A percentile compares a stretch with the other conserved stretches of the same genome.
Evolutionary conservation across 768 basidiomycete genomes (phyloP).

Genomic region (Asterophora parasitica): DNA sequence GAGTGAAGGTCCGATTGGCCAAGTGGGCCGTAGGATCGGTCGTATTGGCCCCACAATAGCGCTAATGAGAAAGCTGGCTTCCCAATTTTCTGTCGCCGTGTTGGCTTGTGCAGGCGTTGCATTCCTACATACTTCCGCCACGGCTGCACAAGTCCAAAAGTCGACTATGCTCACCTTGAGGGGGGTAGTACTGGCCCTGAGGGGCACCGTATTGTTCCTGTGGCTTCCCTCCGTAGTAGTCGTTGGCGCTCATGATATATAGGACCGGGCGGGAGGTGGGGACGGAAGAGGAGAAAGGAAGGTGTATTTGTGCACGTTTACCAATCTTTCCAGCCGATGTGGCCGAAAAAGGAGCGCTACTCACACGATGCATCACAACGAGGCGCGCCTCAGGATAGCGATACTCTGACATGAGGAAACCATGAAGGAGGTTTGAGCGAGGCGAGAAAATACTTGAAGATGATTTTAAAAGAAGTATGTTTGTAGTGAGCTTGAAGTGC

Average conservation of each 20-base stretch:
- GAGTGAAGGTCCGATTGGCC: neutral
- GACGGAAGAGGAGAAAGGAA: slow-evolving; percentile 7
- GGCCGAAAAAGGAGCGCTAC: neutral
- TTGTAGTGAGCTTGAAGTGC: too few relatives aligned
- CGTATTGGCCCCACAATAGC: too few relatives aligned
- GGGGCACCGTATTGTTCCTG: slow-evolving; percentile 54
- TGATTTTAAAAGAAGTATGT: too few relatives aligned
- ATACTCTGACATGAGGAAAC: too few relatives aligned
- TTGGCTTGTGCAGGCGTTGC: neutral
- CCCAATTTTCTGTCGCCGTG: neutral
- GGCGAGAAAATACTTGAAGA: too few relatives aligned
- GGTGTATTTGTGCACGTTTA: slow-evolving; percentile 28
- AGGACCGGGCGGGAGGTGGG: slow-evolving; percentile 12
- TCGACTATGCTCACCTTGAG: slow-evolving; percentile 22
- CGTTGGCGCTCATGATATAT: slow-evolving; percentile 62
- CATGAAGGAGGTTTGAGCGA: too few relatives aligned
- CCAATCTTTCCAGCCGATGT: neutral
- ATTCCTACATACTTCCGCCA: neutral
- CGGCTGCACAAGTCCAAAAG: neutral
- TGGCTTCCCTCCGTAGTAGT: slow-evolving; percentile 58
- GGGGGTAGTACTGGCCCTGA: slow-evolving; percentile 37
- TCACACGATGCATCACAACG: neutral
- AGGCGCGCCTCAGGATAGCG: neutral
- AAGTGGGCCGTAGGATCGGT: too few relatives aligned
- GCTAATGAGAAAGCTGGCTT: neutral